Conservation (phyloP, 2,329 filamentous ascomycete genomes). For the Xylariaceae sp. region DNA sequence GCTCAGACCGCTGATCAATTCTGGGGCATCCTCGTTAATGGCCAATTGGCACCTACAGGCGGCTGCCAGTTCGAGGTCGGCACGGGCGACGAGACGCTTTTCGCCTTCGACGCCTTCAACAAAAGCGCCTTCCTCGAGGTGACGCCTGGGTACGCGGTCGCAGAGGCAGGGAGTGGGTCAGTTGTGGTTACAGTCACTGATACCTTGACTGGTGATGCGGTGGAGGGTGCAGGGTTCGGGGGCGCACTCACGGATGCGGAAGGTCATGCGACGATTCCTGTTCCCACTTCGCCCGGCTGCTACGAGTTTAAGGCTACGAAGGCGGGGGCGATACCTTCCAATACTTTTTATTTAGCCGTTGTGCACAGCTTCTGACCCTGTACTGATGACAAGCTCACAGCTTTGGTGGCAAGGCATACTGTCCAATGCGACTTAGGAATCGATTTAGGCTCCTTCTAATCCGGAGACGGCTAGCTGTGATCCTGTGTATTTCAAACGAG, state of each 20-base stretch:
- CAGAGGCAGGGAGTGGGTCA: background rate
- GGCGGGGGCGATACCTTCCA: background rate
- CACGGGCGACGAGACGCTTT: slow-evolving; percentile 3
- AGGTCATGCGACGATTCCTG: background rate
- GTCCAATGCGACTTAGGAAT: too few relatives aligned
- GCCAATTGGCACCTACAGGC: background rate
- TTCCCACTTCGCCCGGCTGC: background rate
- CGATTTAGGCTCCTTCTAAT: too few relatives aligned
- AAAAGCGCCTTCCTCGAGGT: background rate
- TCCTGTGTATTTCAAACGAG: too few relatives aligned
- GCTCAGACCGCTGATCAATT: background rate
- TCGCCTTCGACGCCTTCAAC: slow-evolving; percentile 5
- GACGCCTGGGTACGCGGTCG: slow-evolving; percentile 2
- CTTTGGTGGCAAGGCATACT: background rate
- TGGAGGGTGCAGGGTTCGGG: background rate
- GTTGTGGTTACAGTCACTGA: slow-evolving; percentile 1
- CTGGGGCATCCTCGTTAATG: slow-evolving; percentile 4
- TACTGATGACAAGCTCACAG: background rate
- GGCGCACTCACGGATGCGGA: background rate
- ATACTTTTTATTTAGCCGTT: slow-evolving; percentile 6
- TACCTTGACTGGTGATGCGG: background rate
- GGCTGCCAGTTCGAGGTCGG: slow-evolving; percentile 2
- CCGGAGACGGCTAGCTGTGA: too few relatives aligned
- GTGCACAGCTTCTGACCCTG: background rate
- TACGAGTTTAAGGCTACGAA: slow-evolving; percentile 3